phyloP scores from a whole-genome alignment of 208 protist genomes.

The Acanthamoeba culbertsoni region DNA sequence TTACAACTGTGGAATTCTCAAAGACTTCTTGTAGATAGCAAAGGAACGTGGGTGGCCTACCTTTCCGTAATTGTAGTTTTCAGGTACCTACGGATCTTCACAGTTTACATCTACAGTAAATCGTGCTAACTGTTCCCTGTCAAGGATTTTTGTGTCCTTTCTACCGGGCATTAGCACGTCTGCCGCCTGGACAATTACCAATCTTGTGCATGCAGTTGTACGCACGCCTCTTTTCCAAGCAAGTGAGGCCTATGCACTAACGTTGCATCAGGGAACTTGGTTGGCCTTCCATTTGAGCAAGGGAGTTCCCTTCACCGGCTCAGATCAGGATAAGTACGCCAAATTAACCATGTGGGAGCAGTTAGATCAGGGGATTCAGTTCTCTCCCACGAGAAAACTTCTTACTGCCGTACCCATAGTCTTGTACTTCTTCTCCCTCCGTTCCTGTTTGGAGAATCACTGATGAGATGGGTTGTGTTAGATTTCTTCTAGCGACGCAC shows the following conservation, averaged over 20 bases:
- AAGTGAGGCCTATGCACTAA: background rate
- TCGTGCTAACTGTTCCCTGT: background rate
- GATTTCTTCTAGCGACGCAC: constrained; percentile 64
- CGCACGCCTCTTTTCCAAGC: too few species aligned
- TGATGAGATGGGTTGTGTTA: background rate
- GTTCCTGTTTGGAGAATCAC: background rate
- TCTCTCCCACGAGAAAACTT: constrained; percentile 65
- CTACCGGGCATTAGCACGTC: background rate
- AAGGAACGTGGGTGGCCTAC: constrained; percentile 28
- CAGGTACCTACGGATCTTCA: background rate
- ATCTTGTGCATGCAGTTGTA: background rate
- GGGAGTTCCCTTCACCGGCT: background rate
- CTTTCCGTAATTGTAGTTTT: background rate
- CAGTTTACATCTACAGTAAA: background rate
- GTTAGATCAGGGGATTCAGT: constrained; percentile 67
- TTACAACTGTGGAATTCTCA: too few species aligned
- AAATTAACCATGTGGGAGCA: constrained; percentile 71
- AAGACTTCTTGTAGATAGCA: too few species aligned
- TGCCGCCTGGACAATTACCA: background rate
- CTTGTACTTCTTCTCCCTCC: constrained; percentile 32
- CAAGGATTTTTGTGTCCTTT: background rate
- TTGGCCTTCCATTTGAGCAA: constrained; percentile 28
- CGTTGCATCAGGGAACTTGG: background rate
- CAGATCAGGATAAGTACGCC: constrained; percentile 62
- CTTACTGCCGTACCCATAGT: constrained; percentile 67